Conservation (phyloP, 352 stramenopile genomes). For the Phytophthora vignae region DNA sequence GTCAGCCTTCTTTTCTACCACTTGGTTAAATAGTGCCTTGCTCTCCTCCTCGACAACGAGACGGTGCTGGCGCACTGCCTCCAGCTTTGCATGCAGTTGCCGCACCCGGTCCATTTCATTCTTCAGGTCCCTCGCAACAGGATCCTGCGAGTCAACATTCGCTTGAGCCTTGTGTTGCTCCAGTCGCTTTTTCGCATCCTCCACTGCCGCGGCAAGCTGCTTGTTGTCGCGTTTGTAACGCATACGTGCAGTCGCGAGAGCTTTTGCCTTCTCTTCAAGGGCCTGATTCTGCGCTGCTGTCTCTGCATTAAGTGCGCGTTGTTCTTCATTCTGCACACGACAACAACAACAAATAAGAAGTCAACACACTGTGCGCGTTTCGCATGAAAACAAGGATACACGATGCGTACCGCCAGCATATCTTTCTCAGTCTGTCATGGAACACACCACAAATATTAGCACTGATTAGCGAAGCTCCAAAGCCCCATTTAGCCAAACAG, state of each 20-base stretch:
- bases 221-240: slow-evolving; percentile 92
- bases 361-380: slow-evolving; percentile 1
- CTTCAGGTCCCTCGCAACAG: slow-evolving; percentile 83
- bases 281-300: slow-evolving; percentile 85
- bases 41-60: slow-evolving; percentile 89
- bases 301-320: slow-evolving; percentile 86
- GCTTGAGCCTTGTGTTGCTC: slow-evolving; percentile 84
- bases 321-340: slow-evolving; percentile 82
- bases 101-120: slow-evolving; percentile 89
- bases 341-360: slow-evolving; percentile 1
- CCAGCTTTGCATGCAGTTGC: slow-evolving; percentile 84
- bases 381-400: background rate
- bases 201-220: slow-evolving; percentile 69
- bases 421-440: slow-evolving; percentile 84
- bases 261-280: slow-evolving; percentile 89
- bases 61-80: slow-evolving; percentile 86
- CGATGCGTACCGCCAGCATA: slow-evolving; percentile 71
- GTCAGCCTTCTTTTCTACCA: slow-evolving; percentile 91
- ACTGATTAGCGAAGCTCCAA: background rate
- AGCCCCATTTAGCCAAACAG: background rate
- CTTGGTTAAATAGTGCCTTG: slow-evolving; percentile 90
- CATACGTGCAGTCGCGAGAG: slow-evolving; percentile 85
- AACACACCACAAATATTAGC: slow-evolving; percentile 21
- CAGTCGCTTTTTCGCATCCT: slow-evolving; percentile 85
- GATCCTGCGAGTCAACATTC: slow-evolving; percentile 76